Evolutionary conservation across 768 basidiomycete genomes (phyloP), one percentile per base, ranked within the genome.

Genomic region (Cystobasidium tubakii): DNA sequence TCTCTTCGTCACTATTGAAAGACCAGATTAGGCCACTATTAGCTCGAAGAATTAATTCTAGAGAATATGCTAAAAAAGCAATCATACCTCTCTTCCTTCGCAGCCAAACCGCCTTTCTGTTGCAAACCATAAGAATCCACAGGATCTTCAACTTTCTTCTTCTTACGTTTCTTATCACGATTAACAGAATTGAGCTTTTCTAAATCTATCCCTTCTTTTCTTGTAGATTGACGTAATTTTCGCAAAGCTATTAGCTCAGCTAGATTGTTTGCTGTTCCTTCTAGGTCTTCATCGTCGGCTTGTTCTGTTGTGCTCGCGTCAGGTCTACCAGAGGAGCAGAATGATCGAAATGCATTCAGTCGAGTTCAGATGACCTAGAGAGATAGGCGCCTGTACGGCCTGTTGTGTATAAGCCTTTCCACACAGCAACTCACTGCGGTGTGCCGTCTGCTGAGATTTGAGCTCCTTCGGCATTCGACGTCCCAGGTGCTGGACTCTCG

Each of bases 151-250:
- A 57, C 17, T 29, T 85, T 87, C 31, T 85, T 85, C 74, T 73
- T 83, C 83, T 86, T 89, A 84, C 87, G 89, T 83, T 86, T 88
- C 10, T 79, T 79, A 65, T 80, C 84, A 78, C 79, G 75, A 67
- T 92, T 92, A 0, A 94, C 95, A 75, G 89, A 88, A 80, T 88
- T 91, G 17, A 99, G 83, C 79, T 89, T 93, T 62, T 87, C 84
- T 0, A 87, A 85, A 77, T 96, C 92, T 64, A 98, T 96, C 0
- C 94, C 95, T 79, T 78, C 77, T 42, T 81, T 79, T 33, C 88
- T 86, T 71, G 90, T 83, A 34, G 86, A 80, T 78, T 86, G 87
- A 65, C 87, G 85, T 31, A 94, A 82, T 79, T 88, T 92, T 55
- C 92, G 85, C 31, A 96, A 82, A 76, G 92, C 89, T 50, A 95